A percentile compares a stretch with the other conserved stretches of the same genome.
Conservation (phyloP, 2,329 filamentous ascomycete species). For the Aspergillus neoniger region DNA sequence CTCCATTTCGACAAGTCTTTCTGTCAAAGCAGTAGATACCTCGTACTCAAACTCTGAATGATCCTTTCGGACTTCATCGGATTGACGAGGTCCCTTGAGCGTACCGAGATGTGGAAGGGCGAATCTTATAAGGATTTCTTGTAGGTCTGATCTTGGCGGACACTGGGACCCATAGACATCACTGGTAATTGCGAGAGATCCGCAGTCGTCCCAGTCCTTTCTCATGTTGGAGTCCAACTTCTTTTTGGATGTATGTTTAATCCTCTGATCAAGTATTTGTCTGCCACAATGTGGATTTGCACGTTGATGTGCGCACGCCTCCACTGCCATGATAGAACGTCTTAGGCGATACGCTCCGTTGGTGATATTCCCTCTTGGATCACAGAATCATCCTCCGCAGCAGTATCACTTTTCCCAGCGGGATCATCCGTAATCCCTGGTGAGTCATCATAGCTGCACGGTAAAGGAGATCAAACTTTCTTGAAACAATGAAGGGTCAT, state of each 20-base stretch:
- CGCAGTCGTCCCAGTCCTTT: not conserved
- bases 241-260: not conserved
- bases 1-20: constrained; percentile 1
- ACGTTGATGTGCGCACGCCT: too few relatives aligned
- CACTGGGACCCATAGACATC: not conserved
- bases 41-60: not conserved
- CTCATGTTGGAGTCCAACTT: not conserved
- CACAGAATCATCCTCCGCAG: too few relatives aligned
- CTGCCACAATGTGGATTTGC: too few relatives aligned
- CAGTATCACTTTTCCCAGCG: too few relatives aligned
- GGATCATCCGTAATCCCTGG: too few relatives aligned
- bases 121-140: not conserved
- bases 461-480: too few relatives aligned
- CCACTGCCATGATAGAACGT: too few relatives aligned
- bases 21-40: not conserved
- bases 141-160: not conserved
- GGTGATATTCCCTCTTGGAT: too few relatives aligned
- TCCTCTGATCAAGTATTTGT: not conserved
- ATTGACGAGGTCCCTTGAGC: not conserved
- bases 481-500: too few relatives aligned
- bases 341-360: too few relatives aligned
- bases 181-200: not conserved
- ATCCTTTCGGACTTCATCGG: not conserved
- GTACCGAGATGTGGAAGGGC: not conserved
- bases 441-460: too few relatives aligned